A percentile compares a stretch with the other conserved stretches of the same genome.
These are phyloP conservation scores for Phytopythium sindhum DNA, from an alignment of 352 stramenopile species.

Conservation along the genomic window DNA sequence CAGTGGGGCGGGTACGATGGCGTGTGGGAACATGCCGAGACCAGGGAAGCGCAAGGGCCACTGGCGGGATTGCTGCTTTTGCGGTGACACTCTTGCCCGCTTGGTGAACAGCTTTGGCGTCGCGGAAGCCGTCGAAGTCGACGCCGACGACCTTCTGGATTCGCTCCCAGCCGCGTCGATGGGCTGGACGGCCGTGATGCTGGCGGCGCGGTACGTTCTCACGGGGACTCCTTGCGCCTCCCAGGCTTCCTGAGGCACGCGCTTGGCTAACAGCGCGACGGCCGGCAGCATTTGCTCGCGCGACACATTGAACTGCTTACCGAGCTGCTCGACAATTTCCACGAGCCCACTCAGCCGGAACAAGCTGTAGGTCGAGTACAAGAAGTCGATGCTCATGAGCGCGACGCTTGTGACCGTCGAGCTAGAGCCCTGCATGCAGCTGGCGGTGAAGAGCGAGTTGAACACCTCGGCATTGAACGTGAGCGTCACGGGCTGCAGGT, in stretches of 20 bases:
- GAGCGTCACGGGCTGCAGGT: constrained; percentile 7
- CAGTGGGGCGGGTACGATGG: not conserved
- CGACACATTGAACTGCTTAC: not conserved
- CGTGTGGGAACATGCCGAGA: not conserved
- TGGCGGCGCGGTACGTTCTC: not conserved
- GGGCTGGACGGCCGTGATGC: not conserved
- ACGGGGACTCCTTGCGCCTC: not conserved
- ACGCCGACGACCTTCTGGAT: not conserved
- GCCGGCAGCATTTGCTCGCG: not conserved
- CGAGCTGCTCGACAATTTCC: not conserved
- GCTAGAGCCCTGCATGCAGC: constrained; percentile 17
- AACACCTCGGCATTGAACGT: constrained; percentile 27
- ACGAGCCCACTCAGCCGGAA: not conserved
- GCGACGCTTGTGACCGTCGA: constrained; percentile 16
- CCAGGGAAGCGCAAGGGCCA: not conserved
- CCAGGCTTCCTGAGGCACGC: not conserved
- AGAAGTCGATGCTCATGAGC: constrained; percentile 17
- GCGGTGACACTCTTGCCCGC: not conserved
- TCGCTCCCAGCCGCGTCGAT: not conserved
- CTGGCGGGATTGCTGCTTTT: not conserved
- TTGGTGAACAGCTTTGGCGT: not conserved
- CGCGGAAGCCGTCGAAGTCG: not conserved
- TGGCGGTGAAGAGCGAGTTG: constrained; percentile 22
- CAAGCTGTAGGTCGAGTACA: constrained; percentile 6
- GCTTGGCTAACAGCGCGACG: not conserved